Conservation (phyloP, 116 monocot species). For the Posidonia oceanica region DNA sequence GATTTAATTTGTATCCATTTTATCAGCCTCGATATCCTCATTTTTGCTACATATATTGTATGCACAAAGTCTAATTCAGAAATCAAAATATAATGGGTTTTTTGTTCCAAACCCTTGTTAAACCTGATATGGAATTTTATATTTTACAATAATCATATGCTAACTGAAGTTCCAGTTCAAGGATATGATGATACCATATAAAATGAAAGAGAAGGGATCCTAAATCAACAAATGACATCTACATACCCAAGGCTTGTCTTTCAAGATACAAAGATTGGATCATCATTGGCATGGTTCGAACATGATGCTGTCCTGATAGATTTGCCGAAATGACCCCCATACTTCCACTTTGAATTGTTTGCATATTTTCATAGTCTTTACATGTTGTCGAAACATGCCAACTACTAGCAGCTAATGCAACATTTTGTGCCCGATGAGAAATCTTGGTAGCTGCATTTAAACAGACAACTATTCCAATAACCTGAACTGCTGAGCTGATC, state of each 20-base stretch:
- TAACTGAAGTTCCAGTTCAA: neutral
- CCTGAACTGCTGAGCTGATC: conserved; percentile 72
- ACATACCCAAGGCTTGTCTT: conserved; percentile 84
- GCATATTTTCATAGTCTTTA: conserved; percentile 19
- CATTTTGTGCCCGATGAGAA: conserved; percentile 69
- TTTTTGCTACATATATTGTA: too few relatives aligned
- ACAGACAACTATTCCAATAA: conserved; percentile 63
- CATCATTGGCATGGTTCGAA: conserved; percentile 15
- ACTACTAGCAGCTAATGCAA: conserved; percentile 60
- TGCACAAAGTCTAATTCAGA: too few relatives aligned
- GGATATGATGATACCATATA: neutral
- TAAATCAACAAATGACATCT: neutral
- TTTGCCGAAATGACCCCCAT: conserved; percentile 16
- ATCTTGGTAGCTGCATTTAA: conserved; percentile 80
- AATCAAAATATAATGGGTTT: too few relatives aligned
- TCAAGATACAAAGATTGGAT: conserved; percentile 53
- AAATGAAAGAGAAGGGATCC: neutral
- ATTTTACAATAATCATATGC: neutral
- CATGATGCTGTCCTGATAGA: conserved; percentile 17
- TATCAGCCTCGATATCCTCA: too few relatives aligned
- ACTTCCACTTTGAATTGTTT: conserved; percentile 27
- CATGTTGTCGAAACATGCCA: conserved; percentile 76
- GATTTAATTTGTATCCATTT: too few relatives aligned
- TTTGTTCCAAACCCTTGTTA: too few relatives aligned
- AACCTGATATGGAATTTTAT: too few relatives aligned